Base-by-base conservation (phyloP, 768 basidiomycete genomes). In the Agrocybe praecox region DNA sequence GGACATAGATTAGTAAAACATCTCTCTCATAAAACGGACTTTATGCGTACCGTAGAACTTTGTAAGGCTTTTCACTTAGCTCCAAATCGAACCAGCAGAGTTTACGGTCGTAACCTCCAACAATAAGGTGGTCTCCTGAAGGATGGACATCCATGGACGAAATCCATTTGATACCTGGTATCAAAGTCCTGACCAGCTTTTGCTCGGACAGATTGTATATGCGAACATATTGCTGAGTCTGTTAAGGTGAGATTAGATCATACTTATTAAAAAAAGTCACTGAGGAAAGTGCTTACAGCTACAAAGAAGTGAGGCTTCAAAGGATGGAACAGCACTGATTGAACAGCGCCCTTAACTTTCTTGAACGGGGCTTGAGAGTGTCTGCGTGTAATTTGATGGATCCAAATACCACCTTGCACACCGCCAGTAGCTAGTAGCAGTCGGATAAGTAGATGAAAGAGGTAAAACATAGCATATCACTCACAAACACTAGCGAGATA, bases 81-180 rank as follows among this genome's bases (percentile, higher is more conserved):
- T 98, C 97, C 62, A 99, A 79, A 76, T 99, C 97, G 72, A 98
- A 98, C 97, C 97, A 99, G 71, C 94, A 96, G 15, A 99, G 76
- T 72, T 98, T 97, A 63, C 92, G 89, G 76, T 99, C 97, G 72
- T 98, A 98, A 46, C 94, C 94, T 57, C 97, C 97, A 49, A 99
- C 92, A 59, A 99, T 94, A 58, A 99, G 78, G 77, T 99, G 95
- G 66, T 98, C 96, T 24, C 94, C 94, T 49, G 90, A 89, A 19
- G 96, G 93, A 73, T 99, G 97, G 22, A 99, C 83, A 69, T 98
- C 96, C 88, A 99, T 89, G 10, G 86, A 92, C 33, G 95, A 97
- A 68, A 99, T 98, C 96, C 96, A 98, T 69, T 86, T 88, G 61
- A 96, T 91, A 52, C 96, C 96, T n/a, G 96, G 92, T 67, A 81